Evolutionary conservation across 352 stramenopile species (phyloP).

Genomic region (Phytophthora uliginosa): DNA sequence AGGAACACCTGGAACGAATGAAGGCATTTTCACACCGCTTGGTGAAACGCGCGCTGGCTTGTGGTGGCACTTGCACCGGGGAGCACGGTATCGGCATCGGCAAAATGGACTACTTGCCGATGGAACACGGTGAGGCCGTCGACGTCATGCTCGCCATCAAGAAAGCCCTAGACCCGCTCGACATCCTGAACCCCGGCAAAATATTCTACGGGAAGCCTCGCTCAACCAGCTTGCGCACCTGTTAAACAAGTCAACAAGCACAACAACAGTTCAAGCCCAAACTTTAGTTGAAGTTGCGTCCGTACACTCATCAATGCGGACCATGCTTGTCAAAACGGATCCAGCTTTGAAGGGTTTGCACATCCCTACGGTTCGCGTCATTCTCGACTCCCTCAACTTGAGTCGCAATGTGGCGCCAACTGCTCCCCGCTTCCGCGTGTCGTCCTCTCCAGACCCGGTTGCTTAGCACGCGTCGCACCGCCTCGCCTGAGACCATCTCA

Average conservation of each 20-base stretch:
- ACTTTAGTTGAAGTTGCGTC: background rate
- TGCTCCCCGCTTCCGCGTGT: constrained; percentile 9
- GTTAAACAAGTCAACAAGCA: background rate
- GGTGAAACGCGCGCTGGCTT: constrained; percentile 75
- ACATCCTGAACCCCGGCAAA: constrained; percentile 98
- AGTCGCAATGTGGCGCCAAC: constrained; percentile 33
- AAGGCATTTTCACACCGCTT: constrained; percentile 88
- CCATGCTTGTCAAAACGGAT: background rate
- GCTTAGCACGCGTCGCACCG: constrained; percentile 45
- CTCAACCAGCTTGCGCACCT: background rate
- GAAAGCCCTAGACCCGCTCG: constrained; percentile 93
- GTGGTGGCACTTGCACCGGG: constrained; percentile 97
- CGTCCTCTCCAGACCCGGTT: constrained; percentile 11
- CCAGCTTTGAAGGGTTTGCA: background rate
- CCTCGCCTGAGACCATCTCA: constrained; percentile 58
- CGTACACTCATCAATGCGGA: background rate
- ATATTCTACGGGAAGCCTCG: constrained; percentile 72
- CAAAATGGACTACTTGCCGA: constrained; percentile 94
- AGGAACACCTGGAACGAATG: constrained; percentile 85
- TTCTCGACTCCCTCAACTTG: constrained; percentile 17
- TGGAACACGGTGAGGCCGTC: constrained; percentile 93
- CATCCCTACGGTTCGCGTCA: constrained; percentile 8
- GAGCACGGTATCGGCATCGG: constrained; percentile 97
- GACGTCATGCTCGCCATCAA: constrained; percentile 96
- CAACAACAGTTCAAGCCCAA: too few relatives aligned